Percentiles rank a stretch among this genome's conserved stretches.
These are phyloP conservation scores for Alectoria sarmentosa DNA, from an alignment of 495 filamentous ascomycete species.

Conservation along the genomic window DNA sequence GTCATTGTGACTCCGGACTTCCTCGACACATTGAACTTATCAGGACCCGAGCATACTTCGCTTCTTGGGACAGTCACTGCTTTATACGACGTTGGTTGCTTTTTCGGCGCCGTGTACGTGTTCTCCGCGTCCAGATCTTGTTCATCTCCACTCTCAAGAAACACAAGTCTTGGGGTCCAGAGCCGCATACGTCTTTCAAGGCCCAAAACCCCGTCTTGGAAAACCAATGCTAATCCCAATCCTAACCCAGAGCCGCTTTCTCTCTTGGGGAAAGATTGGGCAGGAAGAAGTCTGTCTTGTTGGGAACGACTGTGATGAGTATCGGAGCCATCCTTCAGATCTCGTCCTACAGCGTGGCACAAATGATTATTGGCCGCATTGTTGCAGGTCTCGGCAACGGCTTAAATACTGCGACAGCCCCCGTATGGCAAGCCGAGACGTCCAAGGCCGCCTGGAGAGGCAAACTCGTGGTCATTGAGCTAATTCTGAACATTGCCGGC, in stretches of 20 bases:
- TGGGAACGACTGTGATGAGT: constrained; percentile 52
- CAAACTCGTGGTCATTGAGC: constrained; percentile 52
- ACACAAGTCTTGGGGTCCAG: not conserved
- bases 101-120: constrained; percentile 17
- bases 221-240: not conserved
- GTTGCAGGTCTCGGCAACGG: constrained; percentile 58
- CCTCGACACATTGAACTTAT: constrained; percentile 44
- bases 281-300: constrained; percentile 49
- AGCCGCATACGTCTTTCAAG: not conserved
- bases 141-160: not conserved
- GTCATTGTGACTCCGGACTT: constrained; percentile 52
- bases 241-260: constrained; percentile 43
- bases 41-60: constrained; percentile 41
- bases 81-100: constrained; percentile 49
- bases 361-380: constrained; percentile 59
- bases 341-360: constrained; percentile 51
- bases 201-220: not conserved
- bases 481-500: constrained; percentile 54
- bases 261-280: constrained; percentile 53
- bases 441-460: constrained; percentile 52
- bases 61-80: constrained; percentile 54
- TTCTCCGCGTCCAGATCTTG: not conserved
- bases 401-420: constrained; percentile 56
- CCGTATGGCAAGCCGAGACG: constrained; percentile 60
- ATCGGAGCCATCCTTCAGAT: constrained; percentile 58